phyloP scores from a whole-genome alignment of 2,329 filamentous ascomycete species.

The Hyphodiscus sp. region DNA sequence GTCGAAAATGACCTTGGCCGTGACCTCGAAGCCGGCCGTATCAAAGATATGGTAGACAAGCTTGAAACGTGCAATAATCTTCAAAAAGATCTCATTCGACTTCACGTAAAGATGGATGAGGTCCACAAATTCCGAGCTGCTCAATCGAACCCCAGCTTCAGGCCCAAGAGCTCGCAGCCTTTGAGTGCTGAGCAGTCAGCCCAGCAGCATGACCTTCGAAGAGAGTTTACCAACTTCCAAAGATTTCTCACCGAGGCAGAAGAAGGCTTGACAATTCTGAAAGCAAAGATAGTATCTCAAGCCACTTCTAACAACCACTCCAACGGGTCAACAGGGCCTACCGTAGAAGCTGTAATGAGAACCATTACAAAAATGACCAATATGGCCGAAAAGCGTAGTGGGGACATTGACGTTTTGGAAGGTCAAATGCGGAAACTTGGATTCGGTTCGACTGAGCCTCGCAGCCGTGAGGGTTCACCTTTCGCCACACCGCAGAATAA shows the following conservation, averaged over 20 bases:
- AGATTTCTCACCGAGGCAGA: slow-evolving; percentile 72
- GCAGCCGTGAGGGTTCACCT: slow-evolving; percentile 39
- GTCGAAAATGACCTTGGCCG: slow-evolving; percentile 57
- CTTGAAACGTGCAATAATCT: slow-evolving; percentile 63
- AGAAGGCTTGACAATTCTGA: slow-evolving; percentile 70
- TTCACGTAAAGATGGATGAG: slow-evolving; percentile 71
- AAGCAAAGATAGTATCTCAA: slow-evolving; percentile 64
- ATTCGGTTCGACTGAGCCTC: slow-evolving; percentile 34
- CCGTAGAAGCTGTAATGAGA: slow-evolving; percentile 83
- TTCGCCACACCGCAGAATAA: slow-evolving; percentile 30
- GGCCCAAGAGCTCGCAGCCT: slow-evolving; percentile 61
- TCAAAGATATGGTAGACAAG: slow-evolving; percentile 63
- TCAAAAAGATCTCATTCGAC: slow-evolving; percentile 60
- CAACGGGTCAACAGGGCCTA: slow-evolving; percentile 51
- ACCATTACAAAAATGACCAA: slow-evolving; percentile 90
- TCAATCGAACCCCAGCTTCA: slow-evolving; percentile 60
- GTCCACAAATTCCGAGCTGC: slow-evolving; percentile 69
- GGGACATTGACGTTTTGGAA: slow-evolving; percentile 86
- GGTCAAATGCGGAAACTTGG: slow-evolving; percentile 72
- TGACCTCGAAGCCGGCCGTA: slow-evolving; percentile 59
- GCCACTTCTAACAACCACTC: slow-evolving; percentile 43
- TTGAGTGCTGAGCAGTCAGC: slow-evolving; percentile 78
- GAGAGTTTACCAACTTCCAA: slow-evolving; percentile 67
- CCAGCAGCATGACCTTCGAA: slow-evolving; percentile 77
- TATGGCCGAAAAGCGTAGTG: slow-evolving; percentile 86